phyloP scores from a whole-genome alignment of 306 rosid species.

The Mucuna pruriens region DNA sequence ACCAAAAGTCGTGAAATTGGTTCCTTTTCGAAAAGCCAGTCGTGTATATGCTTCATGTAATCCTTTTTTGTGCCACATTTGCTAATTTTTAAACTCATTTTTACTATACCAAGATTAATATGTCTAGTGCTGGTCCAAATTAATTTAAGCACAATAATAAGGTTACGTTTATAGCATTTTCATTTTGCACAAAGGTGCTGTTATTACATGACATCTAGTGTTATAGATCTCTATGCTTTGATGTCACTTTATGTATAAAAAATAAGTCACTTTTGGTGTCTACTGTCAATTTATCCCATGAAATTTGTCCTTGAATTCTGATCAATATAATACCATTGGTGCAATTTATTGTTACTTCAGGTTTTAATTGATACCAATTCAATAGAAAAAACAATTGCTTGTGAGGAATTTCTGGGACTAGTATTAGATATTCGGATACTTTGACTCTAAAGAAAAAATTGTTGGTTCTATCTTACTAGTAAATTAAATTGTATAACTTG shows the following conservation, averaged over 20 bases:
- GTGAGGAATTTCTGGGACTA: neutral
- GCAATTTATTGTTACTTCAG: neutral
- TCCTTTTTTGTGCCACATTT: constrained; percentile 16
- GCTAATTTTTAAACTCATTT: constrained; percentile 2
- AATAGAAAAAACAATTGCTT: neutral
- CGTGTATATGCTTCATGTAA: constrained; percentile 73
- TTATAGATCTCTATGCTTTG: neutral
- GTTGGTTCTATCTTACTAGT: neutral
- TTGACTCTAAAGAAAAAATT: neutral
- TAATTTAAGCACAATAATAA: neutral
- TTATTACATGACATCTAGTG: neutral
- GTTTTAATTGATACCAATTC: neutral
- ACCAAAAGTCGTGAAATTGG: constrained; percentile 52
- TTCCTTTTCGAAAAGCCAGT: constrained; percentile 40
- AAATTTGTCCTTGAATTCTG: neutral
- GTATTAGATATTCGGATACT: neutral
- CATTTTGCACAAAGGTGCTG: neutral
- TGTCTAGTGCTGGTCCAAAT: neutral
- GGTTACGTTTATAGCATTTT: neutral
- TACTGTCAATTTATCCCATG: neutral
- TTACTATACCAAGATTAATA: neutral
- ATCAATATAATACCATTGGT: neutral
- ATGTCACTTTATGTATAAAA: neutral
- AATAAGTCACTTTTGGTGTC: neutral
- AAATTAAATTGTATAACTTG: neutral